These are phyloP conservation scores for Podila verticillata DNA, from an alignment of 192 early-diverging fungal species.

Conservation along the genomic window DNA sequence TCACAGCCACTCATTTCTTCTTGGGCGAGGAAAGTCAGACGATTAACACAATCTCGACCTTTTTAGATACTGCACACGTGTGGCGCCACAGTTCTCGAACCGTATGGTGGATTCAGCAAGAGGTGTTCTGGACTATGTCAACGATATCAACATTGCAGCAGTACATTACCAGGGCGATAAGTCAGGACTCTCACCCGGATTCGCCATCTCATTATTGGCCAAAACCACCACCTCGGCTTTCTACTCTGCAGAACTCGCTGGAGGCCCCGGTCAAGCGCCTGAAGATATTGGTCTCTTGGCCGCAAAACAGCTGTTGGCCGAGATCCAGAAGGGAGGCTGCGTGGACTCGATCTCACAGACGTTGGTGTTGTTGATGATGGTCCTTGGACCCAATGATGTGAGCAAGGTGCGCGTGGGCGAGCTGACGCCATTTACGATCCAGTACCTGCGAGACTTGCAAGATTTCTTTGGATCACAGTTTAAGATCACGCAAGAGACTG, in stretches of 20 bases:
- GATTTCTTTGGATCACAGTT: slow-evolving; percentile 91
- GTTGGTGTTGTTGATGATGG: slow-evolving; percentile 87
- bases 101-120: slow-evolving; percentile 90
- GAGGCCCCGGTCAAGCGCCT: slow-evolving; percentile 81
- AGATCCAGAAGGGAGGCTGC: slow-evolving; percentile 90
- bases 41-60: no score
- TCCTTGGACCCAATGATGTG: slow-evolving; percentile 92
- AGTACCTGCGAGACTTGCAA: slow-evolving; percentile 91
- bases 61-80: slow-evolving; percentile 73
- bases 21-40: neutral
- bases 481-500: slow-evolving; percentile 87
- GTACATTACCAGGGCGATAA: slow-evolving; percentile 98
- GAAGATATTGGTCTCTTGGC: slow-evolving; percentile 89
- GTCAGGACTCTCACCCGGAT: slow-evolving; percentile 92
- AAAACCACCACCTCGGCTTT: slow-evolving; percentile 88
- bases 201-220: slow-evolving; percentile 90
- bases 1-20: neutral
- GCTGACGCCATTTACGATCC: slow-evolving; percentile 91
- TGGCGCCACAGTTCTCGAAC: slow-evolving; percentile 95
- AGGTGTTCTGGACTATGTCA: slow-evolving; percentile 91
- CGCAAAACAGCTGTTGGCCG: slow-evolving; percentile 81
- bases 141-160: slow-evolving; percentile 97
- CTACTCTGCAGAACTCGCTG: slow-evolving; percentile 88
- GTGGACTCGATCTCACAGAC: slow-evolving; percentile 92
- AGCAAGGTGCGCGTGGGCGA: slow-evolving; percentile 87